Evolutionary conservation across 2,329 filamentous ascomycete species (phyloP), one percentile per base, ranked within the genome.

Genomic region (Elsinoe ampelina): DNA sequence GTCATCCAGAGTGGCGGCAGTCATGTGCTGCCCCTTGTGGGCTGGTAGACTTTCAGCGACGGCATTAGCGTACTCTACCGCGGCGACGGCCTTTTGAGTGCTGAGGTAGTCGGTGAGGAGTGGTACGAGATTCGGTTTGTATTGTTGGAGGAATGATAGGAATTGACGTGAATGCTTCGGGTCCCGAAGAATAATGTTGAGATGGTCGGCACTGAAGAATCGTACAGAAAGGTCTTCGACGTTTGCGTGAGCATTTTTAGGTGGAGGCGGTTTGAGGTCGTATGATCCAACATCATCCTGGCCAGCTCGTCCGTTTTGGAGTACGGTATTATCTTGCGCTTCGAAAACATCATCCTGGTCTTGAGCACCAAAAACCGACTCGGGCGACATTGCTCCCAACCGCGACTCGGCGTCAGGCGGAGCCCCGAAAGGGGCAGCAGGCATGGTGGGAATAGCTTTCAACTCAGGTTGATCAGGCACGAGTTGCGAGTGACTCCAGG

Each of bases 41-140:
- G 12, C n/a, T 2, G 54, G 41, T 2, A 74, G 58, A 12, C 63
- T 65, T 22, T 70, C 65, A 6, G 72, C 72, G 47, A 75, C 58
- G 1, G 73, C 68, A 61, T 75, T 75, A 22, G 73, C 73, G 61
- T 74, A 76, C 51, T 74, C 70, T 8, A 75, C 61, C 0, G 73
- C 73, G 5, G 68, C 66, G 39, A 71, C 66, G 0, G 71, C 73
- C 60, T 76, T 75, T 55, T 70, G 68, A 11, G 67, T 66, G 47
- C 73, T 69, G 1, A 71, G 60, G 62, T 74, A 74, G 15, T 67
- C 66, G 5, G 68, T 63, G 20, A 76, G 65, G 1, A 66, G 59
- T 0, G 68, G 64, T 10, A 67, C 61, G 19, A 68, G 62, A 19
- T 69, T 61, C 6, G 72, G 69, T 43, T 66, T 66, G 58, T 74